These are phyloP conservation scores for Neofusicoccum kwambonambiense DNA, from an alignment of 2,329 filamentous ascomycete species.

Conservation along the genomic window DNA sequence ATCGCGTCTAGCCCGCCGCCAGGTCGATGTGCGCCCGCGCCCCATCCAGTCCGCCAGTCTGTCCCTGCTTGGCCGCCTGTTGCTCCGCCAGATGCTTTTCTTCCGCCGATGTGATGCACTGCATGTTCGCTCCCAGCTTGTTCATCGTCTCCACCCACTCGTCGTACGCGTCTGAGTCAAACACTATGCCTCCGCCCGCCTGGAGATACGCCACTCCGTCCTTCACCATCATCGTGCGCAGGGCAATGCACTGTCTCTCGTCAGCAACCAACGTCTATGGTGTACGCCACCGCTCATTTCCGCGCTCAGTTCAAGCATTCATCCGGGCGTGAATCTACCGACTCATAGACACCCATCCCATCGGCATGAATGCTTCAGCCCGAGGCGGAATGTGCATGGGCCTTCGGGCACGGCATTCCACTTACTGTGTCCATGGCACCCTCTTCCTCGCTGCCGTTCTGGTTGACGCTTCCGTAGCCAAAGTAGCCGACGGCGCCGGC, in stretches of 20 bases:
- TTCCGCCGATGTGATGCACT: constrained; percentile 83
- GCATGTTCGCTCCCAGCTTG: constrained; percentile 83
- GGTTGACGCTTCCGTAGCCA: constrained; percentile 73
- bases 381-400: background rate
- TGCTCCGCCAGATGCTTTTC: constrained; percentile 59
- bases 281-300: too few relatives aligned
- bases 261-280: background rate
- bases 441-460: constrained; percentile 63
- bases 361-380: background rate
- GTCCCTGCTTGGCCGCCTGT: constrained; percentile 28
- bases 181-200: constrained; percentile 84
- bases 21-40: constrained; percentile 27
- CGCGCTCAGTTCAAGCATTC: constrained; percentile 29
- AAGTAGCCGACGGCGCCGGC: constrained; percentile 97
- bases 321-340: background rate
- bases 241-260: constrained; percentile 56
- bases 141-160: constrained; percentile 98
- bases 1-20: constrained; percentile 28
- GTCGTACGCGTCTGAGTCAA: constrained; percentile 84
- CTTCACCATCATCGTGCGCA: constrained; percentile 93
- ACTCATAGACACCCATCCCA: background rate
- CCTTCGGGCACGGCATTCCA: constrained; percentile 25
- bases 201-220: constrained; percentile 90
- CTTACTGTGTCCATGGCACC: constrained; percentile 81
- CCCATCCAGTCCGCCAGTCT: constrained; percentile 6